Evolutionary conservation across 306 rosid genomes (phyloP), one percentile per base, ranked within the genome.

Genomic region (Amphicarpaea edgeworthii): DNA sequence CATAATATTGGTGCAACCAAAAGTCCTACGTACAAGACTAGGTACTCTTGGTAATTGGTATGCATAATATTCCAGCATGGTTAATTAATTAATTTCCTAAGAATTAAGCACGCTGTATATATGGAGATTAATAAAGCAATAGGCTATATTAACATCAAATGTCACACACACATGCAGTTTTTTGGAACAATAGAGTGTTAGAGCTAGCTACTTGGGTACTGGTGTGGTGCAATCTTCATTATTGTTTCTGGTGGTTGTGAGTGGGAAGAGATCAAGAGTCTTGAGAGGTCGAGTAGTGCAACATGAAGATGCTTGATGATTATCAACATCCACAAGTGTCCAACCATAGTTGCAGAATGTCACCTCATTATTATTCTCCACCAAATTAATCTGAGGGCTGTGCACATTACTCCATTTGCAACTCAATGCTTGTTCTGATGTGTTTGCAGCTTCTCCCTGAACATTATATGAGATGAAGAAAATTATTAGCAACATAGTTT

Each of bases 201-300:
- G 17, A 53, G 82, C 24, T 72, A 53, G 82, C 24, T 72, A 6
- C 32, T 42, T 42, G 19, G 71, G 53, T 43, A 61, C 19, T 41
- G 80, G 9, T 14, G 83, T 9, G 16, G 83, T 82, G 82, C 81
- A 76, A 38, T 87, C 88, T 79, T 89, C 90, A 90, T 81, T 84
- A 90, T 81, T 84, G 81, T 80, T 83, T 72, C 71, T 80, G 37
- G 93, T 51, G 26, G 88, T 69, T 26, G 89, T 82, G 72, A 87
- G 64, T n/a, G 98, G 98, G 68, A 93, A 93, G 76, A 93, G 94
- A 49, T 93, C 87, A 65, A 93, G 96, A 69, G 98, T 93, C 85
- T 85, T 86, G 58, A 88, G 88, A 41, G 91, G 91, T 54, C 75
- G 68, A 37, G 84, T 67, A 37, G 84, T 67, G 71, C 76, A 70